phyloP scores from a whole-genome alignment of 768 basidiomycete species.

The Leccinum rimulosum region DNA sequence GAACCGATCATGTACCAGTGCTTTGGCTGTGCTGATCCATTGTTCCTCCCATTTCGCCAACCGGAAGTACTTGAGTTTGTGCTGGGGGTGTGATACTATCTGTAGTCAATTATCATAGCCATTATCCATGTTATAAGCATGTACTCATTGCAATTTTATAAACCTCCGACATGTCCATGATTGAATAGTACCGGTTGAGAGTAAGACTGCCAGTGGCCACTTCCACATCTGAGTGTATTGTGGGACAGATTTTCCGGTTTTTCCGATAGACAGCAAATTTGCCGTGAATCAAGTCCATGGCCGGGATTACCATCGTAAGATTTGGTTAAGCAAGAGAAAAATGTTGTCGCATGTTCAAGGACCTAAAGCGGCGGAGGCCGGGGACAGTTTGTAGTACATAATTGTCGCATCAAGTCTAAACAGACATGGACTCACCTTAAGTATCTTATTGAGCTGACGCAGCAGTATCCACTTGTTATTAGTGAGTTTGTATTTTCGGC shows the following conservation, averaged over 20 bases:
- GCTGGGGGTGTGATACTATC: background rate
- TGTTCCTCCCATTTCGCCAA: background rate
- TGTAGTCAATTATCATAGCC: background rate
- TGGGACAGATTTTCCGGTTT: background rate
- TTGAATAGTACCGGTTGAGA: background rate
- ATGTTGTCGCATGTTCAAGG: background rate
- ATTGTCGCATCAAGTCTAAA: background rate
- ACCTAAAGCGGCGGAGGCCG: background rate
- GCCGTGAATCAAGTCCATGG: background rate
- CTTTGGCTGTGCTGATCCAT: background rate
- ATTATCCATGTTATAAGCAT: background rate
- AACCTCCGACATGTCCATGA: background rate
- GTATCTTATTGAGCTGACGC: background rate
- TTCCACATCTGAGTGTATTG: background rate
- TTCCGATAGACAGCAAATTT: background rate
- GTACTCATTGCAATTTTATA: background rate
- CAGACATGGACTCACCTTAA: background rate
- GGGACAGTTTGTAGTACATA: background rate
- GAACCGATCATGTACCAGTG: background rate
- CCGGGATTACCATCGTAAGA: background rate
- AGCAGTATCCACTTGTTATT: background rate
- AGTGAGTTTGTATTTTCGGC: background rate
- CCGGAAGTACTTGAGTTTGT: background rate
- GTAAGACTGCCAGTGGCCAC: background rate
- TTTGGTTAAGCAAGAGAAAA: background rate